Percentiles rank a stretch among this genome's conserved stretches.
phyloP scores from a whole-genome alignment of 2,329 filamentous ascomycete genomes.

The Dactylellina haptotyla region DNA sequence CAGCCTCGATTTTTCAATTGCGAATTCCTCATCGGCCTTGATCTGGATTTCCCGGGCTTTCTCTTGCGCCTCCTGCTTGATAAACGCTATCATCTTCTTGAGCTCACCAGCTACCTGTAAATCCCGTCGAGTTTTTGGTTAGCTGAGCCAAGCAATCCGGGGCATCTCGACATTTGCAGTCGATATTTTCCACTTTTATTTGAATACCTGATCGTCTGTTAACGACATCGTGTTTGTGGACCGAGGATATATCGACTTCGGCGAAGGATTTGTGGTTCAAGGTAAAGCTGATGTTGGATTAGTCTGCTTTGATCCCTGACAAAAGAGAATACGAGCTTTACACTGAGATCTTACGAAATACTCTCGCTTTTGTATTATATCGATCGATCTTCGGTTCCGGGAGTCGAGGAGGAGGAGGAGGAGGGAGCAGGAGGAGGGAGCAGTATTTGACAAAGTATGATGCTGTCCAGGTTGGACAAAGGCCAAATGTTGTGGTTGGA shows the following conservation, averaged over 20 bases:
- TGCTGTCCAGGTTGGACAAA: background rate
- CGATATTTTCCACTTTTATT: background rate
- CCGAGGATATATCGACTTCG: background rate
- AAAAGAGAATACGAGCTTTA: no score
- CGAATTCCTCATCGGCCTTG: constrained; percentile 98
- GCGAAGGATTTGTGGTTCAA: background rate
- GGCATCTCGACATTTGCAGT: no score
- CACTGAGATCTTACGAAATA: no score
- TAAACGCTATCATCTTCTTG: constrained; percentile 99
- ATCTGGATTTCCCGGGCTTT: constrained; percentile 97
- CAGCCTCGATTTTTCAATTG: constrained; percentile 98
- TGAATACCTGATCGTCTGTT: constrained; percentile 42
- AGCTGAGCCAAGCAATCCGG: no score
- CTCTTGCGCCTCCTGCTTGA: constrained; percentile 96
- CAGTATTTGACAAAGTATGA: no score
- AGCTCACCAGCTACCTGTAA: constrained; percentile 92
- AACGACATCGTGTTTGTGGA: constrained; percentile 23
- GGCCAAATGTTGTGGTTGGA: no score
- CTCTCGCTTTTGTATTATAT: no score
- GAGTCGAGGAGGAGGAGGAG: no score
- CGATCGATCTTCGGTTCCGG: no score
- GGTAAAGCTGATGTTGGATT: background rate
- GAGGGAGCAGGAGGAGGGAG: no score
- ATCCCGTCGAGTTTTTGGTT: background rate
- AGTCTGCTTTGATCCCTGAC: no score